Evolutionary conservation across 1,284 basidiomycete genomes (phyloP).

Genomic region (Trichosporon sp.): DNA sequence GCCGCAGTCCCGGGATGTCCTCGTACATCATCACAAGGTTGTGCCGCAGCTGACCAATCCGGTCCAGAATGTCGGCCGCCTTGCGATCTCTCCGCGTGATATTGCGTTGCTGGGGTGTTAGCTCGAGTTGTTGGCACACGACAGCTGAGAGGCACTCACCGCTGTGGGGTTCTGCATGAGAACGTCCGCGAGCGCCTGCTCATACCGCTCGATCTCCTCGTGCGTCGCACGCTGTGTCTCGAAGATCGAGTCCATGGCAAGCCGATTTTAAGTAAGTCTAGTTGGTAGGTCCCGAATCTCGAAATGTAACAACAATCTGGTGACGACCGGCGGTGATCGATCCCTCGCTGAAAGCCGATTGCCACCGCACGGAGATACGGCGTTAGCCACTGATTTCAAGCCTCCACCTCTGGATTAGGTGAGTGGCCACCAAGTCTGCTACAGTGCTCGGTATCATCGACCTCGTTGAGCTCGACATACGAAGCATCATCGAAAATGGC

Average conservation of each 20-base stretch:
- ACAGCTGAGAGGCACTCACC: conserved; percentile 28
- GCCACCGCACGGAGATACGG: conserved; percentile 13
- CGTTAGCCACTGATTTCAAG: conserved; percentile 17
- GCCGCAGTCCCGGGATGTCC: conserved; percentile 59
- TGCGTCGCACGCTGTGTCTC: conserved; percentile 90
- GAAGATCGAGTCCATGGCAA: conserved; percentile 77
- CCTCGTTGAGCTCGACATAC: neutral
- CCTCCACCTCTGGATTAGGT: neutral
- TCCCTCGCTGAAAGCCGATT: neutral
- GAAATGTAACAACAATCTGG: neutral
- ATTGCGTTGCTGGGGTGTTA: conserved; percentile 45
- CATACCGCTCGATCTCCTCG: conserved; percentile 90
- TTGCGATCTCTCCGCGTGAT: conserved; percentile 76
- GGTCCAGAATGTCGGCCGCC: conserved; percentile 75
- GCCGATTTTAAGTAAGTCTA: neutral
- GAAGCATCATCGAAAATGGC: conserved; percentile 56
- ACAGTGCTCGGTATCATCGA: conserved; percentile 4
- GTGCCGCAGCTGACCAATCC: conserved; percentile 64
- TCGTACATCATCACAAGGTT: conserved; percentile 66
- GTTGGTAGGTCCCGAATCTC: neutral
- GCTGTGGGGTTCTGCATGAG: conserved; percentile 48
- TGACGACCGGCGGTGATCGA: neutral
- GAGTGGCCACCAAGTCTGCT: neutral
- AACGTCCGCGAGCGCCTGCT: conserved; percentile 53
- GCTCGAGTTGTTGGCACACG: neutral